Base-by-base conservation (phyloP, 306 rosid species). In the Hippophae rhamnoides region DNA sequence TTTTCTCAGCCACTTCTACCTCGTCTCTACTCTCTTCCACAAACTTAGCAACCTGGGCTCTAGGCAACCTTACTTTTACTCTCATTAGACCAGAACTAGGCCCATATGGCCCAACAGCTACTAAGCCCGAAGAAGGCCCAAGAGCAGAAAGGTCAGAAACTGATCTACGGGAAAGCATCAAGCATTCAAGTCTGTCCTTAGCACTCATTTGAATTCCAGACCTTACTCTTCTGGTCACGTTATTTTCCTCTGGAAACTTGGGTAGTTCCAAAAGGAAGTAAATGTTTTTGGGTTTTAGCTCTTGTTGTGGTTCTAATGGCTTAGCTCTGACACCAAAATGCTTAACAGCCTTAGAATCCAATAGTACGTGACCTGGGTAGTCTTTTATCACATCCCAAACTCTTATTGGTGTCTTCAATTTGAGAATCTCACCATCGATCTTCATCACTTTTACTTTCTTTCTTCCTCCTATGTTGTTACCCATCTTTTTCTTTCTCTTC, bases 371-470 rank as follows among this genome's bases (percentile, higher is more conserved):
- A 13, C 78, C 87, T 0, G 95, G 94, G 48, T 89, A 59, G 47
- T 75, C 76, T 52, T 73, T 86, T 0, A 81, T 78, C 43, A 86
- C 85, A 55, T 86, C 95, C 59, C 62, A 51, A 9, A 67, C 94
- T 65, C 52, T 57, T 12, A 76, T 63, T 0, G 97, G 97, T 3
- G 84, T 77, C 73, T 77, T 77, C 8, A 82, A 40, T 66, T 86
- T 82, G 68, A 86, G 55, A 43, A 82, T 84, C 64, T 89, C 97
- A 0, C 97, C 97, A 18, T 80, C 75, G 43, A 82, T 72, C 60
- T 80, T 89, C 97, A 89, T 84, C 47, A 89, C 86, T 67, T 89
- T 89, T 26, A 84, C 86, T 65, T 63, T 82, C 41, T 55, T 84
- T 54, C 77, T 78, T 41, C 90, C 71, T 60, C 94, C 73, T 62